These are phyloP conservation scores for Colletotrichum neosansevieriae DNA, from an alignment of 2,329 filamentous ascomycete species.

Conservation along the genomic window DNA sequence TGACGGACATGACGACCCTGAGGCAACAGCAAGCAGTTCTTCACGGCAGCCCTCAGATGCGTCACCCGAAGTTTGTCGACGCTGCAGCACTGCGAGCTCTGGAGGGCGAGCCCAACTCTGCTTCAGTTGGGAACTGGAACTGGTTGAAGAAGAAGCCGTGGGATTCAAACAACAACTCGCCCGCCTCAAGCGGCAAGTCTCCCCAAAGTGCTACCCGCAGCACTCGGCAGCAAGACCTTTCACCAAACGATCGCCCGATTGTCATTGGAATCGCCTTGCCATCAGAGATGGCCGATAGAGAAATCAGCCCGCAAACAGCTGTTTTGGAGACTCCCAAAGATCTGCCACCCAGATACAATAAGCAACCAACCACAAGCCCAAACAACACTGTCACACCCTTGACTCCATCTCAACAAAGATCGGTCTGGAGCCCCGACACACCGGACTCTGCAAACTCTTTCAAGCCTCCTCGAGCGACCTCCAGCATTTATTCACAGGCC, in stretches of 20 bases:
- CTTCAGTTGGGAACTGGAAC: conserved; percentile 68
- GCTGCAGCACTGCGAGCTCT: conserved; percentile 70
- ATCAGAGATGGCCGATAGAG: conserved; percentile 54
- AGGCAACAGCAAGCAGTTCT: conserved; percentile 55
- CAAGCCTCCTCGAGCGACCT: conserved; percentile 58
- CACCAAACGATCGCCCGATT: conserved; percentile 77
- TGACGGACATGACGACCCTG: conserved; percentile 74
- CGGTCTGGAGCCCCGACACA: conserved; percentile 73
- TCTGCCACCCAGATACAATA: conserved; percentile 35
- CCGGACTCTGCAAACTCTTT: conserved; percentile 62
- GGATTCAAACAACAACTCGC: conserved; percentile 44
- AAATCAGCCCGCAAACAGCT: conserved; percentile 64
- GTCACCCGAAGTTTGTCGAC: conserved; percentile 65
- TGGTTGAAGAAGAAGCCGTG: conserved; percentile 62
- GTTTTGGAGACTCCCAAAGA: conserved; percentile 55
- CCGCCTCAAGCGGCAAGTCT: conserved; percentile 19
- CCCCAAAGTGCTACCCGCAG: conserved; percentile 45
- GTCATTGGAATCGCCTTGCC: conserved; percentile 78
- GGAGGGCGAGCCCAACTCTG: conserved; percentile 66
- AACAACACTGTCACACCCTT: conserved; percentile 44
- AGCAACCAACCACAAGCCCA: conserved; percentile 21
- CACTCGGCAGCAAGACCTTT: conserved; percentile 62
- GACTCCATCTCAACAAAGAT: conserved; percentile 55
- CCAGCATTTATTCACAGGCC: conserved; percentile 72
- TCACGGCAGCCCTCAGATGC: conserved; percentile 45